These are phyloP conservation scores for Hypoxylon sp. DNA, from an alignment of 2,329 filamentous ascomycete species.

Conservation along the genomic window DNA sequence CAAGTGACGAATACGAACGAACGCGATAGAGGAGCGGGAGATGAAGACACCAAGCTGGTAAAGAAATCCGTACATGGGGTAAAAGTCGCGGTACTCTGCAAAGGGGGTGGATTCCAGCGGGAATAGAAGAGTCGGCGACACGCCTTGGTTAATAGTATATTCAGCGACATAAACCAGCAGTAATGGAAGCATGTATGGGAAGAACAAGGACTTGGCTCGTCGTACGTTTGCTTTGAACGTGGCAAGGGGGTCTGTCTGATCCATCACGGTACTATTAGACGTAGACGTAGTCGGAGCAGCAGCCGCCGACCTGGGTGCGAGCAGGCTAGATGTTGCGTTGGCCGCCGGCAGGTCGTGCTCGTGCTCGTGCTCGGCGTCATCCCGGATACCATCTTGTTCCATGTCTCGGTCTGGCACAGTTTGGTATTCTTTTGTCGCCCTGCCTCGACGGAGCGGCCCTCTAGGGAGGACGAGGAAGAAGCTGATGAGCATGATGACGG, in stretches of 20 bases:
- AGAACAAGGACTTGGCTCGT: conserved; percentile 74
- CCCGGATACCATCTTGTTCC: conserved; percentile 48
- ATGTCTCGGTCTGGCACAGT: conserved; percentile 55
- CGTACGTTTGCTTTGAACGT: conserved; percentile 61
- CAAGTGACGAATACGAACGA: conserved; percentile 79
- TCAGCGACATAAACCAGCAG: conserved; percentile 94
- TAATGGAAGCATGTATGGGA: conserved; percentile 87
- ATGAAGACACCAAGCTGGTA: conserved; percentile 97
- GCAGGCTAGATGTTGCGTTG: conserved; percentile 57
- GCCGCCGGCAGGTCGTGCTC: conserved; percentile 48
- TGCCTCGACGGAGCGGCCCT: conserved; percentile 64
- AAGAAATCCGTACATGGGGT: conserved; percentile 92
- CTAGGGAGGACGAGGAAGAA: conserved; percentile 85
- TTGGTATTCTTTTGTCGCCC: conserved; percentile 60
- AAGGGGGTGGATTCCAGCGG: conserved; percentile 81
- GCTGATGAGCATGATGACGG: conserved; percentile 80
- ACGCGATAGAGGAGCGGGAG: conserved; percentile 88
- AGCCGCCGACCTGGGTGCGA: conserved; percentile 53
- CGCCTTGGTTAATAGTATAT: conserved; percentile 97
- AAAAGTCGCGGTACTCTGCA: conserved; percentile 82
- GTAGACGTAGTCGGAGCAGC: too few relatives aligned
- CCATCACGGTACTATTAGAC: conserved; percentile 51
- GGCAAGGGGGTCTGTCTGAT: conserved; percentile 43
- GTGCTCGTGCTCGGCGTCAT: too few relatives aligned
- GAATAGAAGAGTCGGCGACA: conserved; percentile 88